These are phyloP conservation scores for Onygenales sp. DNA, from an alignment of 2,329 filamentous ascomycete genomes.

Conservation along the genomic window DNA sequence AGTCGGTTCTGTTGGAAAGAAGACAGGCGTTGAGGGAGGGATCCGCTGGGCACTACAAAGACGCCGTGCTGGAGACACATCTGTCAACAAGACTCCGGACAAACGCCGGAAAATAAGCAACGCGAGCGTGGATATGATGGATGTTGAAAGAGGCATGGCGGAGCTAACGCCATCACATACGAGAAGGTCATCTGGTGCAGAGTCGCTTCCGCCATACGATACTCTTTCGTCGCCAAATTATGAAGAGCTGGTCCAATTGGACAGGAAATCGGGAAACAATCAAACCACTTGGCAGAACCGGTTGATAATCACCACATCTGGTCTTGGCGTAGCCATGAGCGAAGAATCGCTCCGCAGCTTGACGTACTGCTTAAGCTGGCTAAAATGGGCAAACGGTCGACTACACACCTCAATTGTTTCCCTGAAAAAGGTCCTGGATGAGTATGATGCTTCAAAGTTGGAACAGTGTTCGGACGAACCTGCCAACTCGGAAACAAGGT, in stretches of 20 bases:
- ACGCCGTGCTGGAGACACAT: conserved; percentile 21
- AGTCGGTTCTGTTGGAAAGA: conserved; percentile 70
- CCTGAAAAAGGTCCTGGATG: conserved; percentile 65
- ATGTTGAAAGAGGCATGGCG: conserved; percentile 37
- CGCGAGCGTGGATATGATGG: conserved; percentile 38
- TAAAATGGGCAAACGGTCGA: conserved; percentile 73
- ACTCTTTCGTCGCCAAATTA: conserved; percentile 67
- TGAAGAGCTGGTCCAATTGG: conserved; percentile 46
- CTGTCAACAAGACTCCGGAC: neutral
- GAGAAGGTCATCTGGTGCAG: conserved; percentile 56
- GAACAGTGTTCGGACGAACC: conserved; percentile 13
- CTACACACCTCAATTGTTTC: conserved; percentile 66
- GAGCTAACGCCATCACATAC: conserved; percentile 15
- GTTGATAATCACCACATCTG: conserved; percentile 81
- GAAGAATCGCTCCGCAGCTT: conserved; percentile 76
- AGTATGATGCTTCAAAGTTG: conserved; percentile 54
- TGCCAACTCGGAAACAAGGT: conserved; percentile 14
- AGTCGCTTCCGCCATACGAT: conserved; percentile 76
- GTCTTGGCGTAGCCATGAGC: conserved; percentile 82
- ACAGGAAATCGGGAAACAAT: conserved; percentile 13
- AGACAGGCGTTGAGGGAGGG: conserved; percentile 79
- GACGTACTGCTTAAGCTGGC: conserved; percentile 71
- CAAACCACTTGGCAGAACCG: conserved; percentile 63
- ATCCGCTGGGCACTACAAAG: conserved; percentile 68
- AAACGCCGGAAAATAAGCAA: conserved; percentile 8